Conservation (phyloP, 345 rosid genomes). For the Cochlearia excelsa region DNA sequence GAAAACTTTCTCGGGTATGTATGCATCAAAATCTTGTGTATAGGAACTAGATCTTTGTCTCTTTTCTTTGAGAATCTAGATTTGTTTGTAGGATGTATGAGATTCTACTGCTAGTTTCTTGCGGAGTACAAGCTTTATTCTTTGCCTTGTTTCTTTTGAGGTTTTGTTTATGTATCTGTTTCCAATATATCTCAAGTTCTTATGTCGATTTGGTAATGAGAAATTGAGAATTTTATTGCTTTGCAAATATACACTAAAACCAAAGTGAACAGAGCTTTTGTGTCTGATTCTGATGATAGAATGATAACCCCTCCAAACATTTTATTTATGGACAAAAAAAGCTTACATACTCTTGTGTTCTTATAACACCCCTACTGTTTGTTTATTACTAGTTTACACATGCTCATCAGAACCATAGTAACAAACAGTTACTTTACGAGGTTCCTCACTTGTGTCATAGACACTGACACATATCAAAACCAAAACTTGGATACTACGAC, state of each 20-base stretch:
- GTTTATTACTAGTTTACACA: slow-evolving; percentile 31
- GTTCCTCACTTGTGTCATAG: slow-evolving; percentile 38
- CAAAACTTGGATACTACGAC: slow-evolving; percentile 31
- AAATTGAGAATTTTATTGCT: neutral
- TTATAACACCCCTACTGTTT: slow-evolving; percentile 11
- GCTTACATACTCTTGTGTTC: slow-evolving; percentile 13
- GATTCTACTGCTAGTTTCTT: slow-evolving; percentile 28
- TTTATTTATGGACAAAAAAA: slow-evolving; percentile 20
- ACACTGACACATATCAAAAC: slow-evolving; percentile 23
- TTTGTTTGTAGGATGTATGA: slow-evolving; percentile 20
- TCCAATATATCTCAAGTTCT: slow-evolving; percentile 24
- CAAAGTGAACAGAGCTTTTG: slow-evolving; percentile 6
- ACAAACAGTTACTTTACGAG: slow-evolving; percentile 20
- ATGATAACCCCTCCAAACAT: slow-evolving; percentile 27
- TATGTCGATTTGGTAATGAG: slow-evolving; percentile 4
- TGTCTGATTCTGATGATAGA: no score
- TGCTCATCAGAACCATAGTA: slow-evolving; percentile 38
- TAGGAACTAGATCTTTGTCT: slow-evolving; percentile 36
- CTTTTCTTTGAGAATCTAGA: slow-evolving; percentile 28
- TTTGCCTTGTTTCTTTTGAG: slow-evolving; percentile 18
- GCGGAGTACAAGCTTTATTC: slow-evolving; percentile 33
- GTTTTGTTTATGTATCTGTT: slow-evolving; percentile 23
- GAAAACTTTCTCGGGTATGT: slow-evolving; percentile 29
- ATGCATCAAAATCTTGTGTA: slow-evolving; percentile 31
- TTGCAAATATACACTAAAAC: neutral